These are phyloP conservation scores for Ascocoryne sarcoides DNA, from an alignment of 2,329 filamentous ascomycete species.

Conservation along the genomic window DNA sequence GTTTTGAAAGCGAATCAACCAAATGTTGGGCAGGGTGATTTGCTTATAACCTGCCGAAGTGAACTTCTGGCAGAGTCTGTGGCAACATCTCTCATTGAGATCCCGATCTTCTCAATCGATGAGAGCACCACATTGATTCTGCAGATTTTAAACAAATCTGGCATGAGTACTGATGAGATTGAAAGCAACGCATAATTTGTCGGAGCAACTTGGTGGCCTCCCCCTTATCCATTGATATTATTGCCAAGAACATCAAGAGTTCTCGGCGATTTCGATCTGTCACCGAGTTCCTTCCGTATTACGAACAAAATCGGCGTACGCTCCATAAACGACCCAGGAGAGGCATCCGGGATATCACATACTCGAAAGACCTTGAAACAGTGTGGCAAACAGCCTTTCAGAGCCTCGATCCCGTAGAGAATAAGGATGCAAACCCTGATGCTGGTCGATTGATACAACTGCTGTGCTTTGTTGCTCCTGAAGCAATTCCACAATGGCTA, in stretches of 20 bases:
- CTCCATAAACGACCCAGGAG: neutral
- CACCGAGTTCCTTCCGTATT: neutral
- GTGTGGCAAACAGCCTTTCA: neutral
- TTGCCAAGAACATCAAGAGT: neutral
- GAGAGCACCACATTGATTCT: neutral
- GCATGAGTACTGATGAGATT: neutral
- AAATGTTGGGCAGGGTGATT: neutral
- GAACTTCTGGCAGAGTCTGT: neutral
- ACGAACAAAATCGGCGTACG: neutral
- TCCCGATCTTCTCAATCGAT: neutral
- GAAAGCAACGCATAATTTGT: neutral
- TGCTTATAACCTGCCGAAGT: neutral
- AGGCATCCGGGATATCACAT: neutral
- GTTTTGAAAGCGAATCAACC: neutral
- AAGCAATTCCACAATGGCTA: neutral
- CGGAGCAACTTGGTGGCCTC: neutral
- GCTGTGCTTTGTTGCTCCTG: neutral
- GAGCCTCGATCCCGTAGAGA: neutral
- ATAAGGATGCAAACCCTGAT: too few species aligned
- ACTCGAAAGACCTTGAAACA: neutral
- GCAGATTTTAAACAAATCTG: neutral
- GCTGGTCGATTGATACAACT: too few species aligned
- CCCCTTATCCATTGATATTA: neutral
- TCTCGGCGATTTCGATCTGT: too few species aligned
- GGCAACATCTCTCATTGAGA: neutral